Base-by-base conservation (phyloP, 345 rosid species). In the Carallia brachiata region DNA sequence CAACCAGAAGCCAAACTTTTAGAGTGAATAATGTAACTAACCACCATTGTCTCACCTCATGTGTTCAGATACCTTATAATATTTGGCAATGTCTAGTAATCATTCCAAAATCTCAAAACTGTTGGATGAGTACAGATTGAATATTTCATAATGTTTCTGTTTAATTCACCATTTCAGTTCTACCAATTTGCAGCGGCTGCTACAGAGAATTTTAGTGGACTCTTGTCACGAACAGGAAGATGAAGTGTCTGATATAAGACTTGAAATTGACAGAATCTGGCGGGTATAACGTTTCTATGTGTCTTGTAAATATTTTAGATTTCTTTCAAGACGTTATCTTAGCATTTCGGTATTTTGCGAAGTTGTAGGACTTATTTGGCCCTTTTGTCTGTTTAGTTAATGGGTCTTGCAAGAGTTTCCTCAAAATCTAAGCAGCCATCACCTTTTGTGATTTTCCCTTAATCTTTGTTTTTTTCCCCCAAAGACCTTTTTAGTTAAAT, bases 121-220 rank as follows among this genome's bases (percentile, higher is more conserved):
- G n/a, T 32, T 36, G 40, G 12, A 32, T 47, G 60, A 63, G 39
- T 5, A 69, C 3, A 23, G 23, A 56, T 56, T 63, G 53, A 30
- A 62, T 47, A 6, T 62, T 53, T 19, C 52, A 36, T 27, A 19
- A 17, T 62, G 7, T 37, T 27, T 54, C 60, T 8, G 18, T 58
- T 31, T 55, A 12, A 44, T 62, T 65, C 61, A 52, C 71, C 36
- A 7, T 60, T 63, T 62, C 30, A 58, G 40, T 70, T 72, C 40
- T 65, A 27, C 37, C 70, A 67, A 75, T 72, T 78, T 82, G 75
- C 87, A 95, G 99, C 81, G 84, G 68, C 78, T 95, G 78, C 79
- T 95, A 83, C 82, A 73, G 65, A 77, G 69, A 83, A 71, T 87
- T 57, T 76, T 76, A 56, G 81, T 80, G 77, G 78, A 71, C 52